Conservation (phyloP, 495 filamentous ascomycete species). For the Patellaria atrata region DNA sequence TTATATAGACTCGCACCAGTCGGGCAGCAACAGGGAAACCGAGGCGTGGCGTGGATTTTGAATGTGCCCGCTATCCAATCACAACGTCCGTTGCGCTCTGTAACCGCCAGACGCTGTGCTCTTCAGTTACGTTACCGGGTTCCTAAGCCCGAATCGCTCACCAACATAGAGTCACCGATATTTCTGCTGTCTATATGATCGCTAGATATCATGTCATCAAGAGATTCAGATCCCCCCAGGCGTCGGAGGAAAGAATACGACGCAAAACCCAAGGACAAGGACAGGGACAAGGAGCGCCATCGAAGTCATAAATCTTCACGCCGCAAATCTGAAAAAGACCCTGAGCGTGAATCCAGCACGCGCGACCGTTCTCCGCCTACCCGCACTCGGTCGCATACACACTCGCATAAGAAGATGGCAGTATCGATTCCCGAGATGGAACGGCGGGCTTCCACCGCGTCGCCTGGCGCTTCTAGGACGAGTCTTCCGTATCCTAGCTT, state of each 20-base stretch:
- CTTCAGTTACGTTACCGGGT: no score
- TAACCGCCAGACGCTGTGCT: no score
- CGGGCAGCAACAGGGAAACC: no score
- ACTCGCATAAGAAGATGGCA: constrained; percentile 13
- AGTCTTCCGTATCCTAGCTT: constrained; percentile 73
- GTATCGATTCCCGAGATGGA: constrained; percentile 32
- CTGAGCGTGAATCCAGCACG: constrained; percentile 2
- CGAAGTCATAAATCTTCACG: constrained; percentile 8
- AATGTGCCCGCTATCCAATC: no score
- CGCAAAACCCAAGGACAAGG: constrained; percentile 16
- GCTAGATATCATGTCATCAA: not conserved
- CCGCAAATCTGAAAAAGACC: not conserved
- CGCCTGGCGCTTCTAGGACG: constrained; percentile 29
- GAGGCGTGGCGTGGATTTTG: no score
- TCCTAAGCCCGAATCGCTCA: no score
- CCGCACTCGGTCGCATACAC: constrained; percentile 7
- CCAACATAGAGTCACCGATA: no score
- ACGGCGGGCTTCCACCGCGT: constrained; percentile 20
- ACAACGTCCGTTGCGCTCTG: no score
- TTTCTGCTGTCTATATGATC: no score
- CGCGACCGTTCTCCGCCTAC: constrained; percentile 14
- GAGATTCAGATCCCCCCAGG: no score
- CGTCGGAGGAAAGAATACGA: no score
- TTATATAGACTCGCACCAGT: no score
- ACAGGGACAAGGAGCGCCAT: constrained; percentile 13